Base-by-base conservation (phyloP, 257 asterid genomes). In the Salvia splendens region DNA sequence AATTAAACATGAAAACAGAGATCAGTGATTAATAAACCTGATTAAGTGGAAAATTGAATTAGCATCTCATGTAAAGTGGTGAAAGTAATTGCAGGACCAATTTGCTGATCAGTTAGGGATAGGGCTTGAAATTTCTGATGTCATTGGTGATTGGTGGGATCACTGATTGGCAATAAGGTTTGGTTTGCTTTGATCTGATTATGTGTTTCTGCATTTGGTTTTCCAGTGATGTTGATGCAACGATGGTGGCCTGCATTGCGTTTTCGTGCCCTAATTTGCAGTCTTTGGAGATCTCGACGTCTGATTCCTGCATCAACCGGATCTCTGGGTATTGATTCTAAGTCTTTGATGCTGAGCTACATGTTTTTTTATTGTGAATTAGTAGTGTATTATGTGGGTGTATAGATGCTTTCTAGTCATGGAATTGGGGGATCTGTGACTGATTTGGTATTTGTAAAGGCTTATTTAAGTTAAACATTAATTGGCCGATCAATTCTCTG, bases 181-280 rank as follows among this genome's bases (percentile, higher is more conserved):
- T 24, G 30, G 30, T 24, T 24, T 24, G 2, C 30, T 24, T 24
- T 24, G 30, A 24, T 24, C 30, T 24, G 30, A 24, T 24, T 24
- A 32, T 45, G 52, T 43, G 38, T 28, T 33, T 20, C 20, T 69
- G 71, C 49, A 68, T 75, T 65, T 75, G 78, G 73, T 69, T 80
- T 80, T 80, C 81, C 92, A 94, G 99, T 71, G 94, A 85, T 78
- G 74, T 91, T 43, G 98, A 91, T 81, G 85, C 98, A 52, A 94
- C 95, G 15, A 51, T 85, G 81, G 80, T 94, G 65, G 99, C 99
- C 47, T 91, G 98, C 85, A 78, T 91, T 69, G 97, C 98, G 15
- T 94, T 94, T 77, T 89, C 99, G 24, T 91, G 99, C 74, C 96
- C 95, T 35, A 81, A 83, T 78, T 70, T 91, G 87, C 90, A 87